Base-by-base conservation (phyloP, 2,329 filamentous ascomycete species). In the Rhinocladiella similis region DNA sequence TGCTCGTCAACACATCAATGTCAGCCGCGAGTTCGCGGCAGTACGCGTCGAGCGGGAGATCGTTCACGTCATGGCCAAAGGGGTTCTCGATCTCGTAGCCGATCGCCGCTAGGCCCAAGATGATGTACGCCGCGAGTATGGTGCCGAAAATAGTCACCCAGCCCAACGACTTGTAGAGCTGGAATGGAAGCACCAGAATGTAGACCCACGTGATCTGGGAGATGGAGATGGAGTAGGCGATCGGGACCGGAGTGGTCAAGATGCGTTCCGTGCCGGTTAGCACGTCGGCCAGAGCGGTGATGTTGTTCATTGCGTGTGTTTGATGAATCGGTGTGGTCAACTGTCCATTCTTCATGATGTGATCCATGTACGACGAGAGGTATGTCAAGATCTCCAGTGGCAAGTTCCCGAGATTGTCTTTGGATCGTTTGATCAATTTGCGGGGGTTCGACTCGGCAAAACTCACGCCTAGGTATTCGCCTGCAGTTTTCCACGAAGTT, bases 201-300 rank as follows among this genome's bases (percentile, higher is more conserved):
- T 94, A 95, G 50, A 91, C 82, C 84, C 89, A 92, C 29, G 90
- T 90, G 68, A 94, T 93, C 70, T 95, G 90, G 18, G 86, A 85
- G 70, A 94, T 92, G 66, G 89, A 84, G 66, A 95, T 94, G 63
- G 83, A 85, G 76, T 95, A 95, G 46, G 90, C 90, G 54, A 91
- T 82, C 2, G 90, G 90, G 0, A 95, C 81, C 1, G 90, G 90
- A 0, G 90, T 95, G 70, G 87, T 89, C 29, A 93, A 83, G 18
- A 95, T 86, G 60, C 90, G 87, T 68, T 94, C 89, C 47, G 85
- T 85, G 56, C 86, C 85, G 14, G 83, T 83, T 63, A 91, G 77
- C 54, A 86, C 82, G 63, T 95, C 90, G 68, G 89, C 90, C 52
- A 95, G 75, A 3, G 81, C 72, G 47, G 79, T 77, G 7, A 94